Percentiles rank a stretch among this genome's conserved stretches.
Conservation (phyloP, 768 basidiomycete genomes). For the Phylloporus sp. region DNA sequence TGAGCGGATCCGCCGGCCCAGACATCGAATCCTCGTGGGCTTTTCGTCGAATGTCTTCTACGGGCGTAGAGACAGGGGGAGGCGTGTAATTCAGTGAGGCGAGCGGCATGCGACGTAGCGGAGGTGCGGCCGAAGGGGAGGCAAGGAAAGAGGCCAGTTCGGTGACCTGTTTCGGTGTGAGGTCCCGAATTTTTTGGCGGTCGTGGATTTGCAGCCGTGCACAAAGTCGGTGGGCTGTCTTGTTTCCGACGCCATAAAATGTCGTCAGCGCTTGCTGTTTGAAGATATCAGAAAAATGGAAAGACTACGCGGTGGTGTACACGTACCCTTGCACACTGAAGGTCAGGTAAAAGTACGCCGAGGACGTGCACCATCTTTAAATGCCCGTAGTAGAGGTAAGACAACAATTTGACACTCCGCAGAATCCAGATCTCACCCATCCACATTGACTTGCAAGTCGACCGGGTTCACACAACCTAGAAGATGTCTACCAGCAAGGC, state of each 20-base stretch:
- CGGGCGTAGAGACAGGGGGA: slow-evolving; percentile 37
- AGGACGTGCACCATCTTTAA: slow-evolving; percentile 80
- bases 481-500: slow-evolving; percentile 72
- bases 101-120: slow-evolving; percentile 63
- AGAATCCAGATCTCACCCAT: background rate
- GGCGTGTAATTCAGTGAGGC: slow-evolving; percentile 52
- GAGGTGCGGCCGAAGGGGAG: slow-evolving; percentile 72
- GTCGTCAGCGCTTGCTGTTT: slow-evolving; percentile 80
- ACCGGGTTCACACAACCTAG: slow-evolving; percentile 8
- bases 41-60: slow-evolving; percentile 26
- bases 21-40: slow-evolving; percentile 34
- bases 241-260: slow-evolving; percentile 84
- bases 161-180: slow-evolving; percentile 85
- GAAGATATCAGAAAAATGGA: background rate
- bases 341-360: slow-evolving; percentile 77
- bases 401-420: slow-evolving; percentile 26
- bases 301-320: background rate
- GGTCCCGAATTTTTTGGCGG: slow-evolving; percentile 71
- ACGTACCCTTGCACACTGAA: slow-evolving; percentile 70
- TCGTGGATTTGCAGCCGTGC: slow-evolving; percentile 92
- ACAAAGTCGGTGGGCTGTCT: slow-evolving; percentile 76
- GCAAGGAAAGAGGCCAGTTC: slow-evolving; percentile 93
- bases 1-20: slow-evolving; percentile 57
- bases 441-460: slow-evolving; percentile 3
- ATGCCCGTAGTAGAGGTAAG: background rate